Conservation (phyloP, 1,139 yeast genomes). For the Protomyces macrosporus region DNA sequence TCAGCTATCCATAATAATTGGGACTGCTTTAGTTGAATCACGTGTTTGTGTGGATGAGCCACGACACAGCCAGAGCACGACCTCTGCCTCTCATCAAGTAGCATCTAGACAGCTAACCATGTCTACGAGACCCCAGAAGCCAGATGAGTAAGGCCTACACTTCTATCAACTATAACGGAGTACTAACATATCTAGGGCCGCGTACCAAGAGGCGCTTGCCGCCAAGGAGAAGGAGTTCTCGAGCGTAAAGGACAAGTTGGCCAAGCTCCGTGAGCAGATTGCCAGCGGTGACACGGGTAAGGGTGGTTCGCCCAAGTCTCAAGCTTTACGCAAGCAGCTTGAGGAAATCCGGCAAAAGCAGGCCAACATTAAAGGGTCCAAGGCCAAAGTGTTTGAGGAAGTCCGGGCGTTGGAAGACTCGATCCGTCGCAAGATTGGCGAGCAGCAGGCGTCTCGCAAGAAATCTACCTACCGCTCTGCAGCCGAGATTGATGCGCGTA, state of each 20-base stretch:
- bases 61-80: no score
- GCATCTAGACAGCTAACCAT: background rate
- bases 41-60: no score
- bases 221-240: conserved; percentile 17
- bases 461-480: conserved; percentile 64
- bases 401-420: conserved; percentile 64
- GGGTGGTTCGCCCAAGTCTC: conserved; percentile 14
- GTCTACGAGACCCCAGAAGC: background rate
- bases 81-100: no score
- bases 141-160: background rate
- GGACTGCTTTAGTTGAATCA: no score
- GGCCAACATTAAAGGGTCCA: conserved; percentile 33
- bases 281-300: conserved; percentile 19
- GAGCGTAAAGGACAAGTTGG: conserved; percentile 16
- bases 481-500: conserved; percentile 73
- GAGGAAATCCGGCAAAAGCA: conserved; percentile 48
- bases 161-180: background rate
- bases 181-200: background rate
- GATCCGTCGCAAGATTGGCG: conserved; percentile 70
- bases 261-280: conserved; percentile 41
- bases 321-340: conserved; percentile 24
- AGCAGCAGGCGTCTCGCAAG: conserved; percentile 64
- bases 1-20: no score
- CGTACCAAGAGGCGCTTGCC: conserved; percentile 16
- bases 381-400: conserved; percentile 64